phyloP scores from a whole-genome alignment of 1,284 basidiomycete species.

The Irpex sp. region DNA sequence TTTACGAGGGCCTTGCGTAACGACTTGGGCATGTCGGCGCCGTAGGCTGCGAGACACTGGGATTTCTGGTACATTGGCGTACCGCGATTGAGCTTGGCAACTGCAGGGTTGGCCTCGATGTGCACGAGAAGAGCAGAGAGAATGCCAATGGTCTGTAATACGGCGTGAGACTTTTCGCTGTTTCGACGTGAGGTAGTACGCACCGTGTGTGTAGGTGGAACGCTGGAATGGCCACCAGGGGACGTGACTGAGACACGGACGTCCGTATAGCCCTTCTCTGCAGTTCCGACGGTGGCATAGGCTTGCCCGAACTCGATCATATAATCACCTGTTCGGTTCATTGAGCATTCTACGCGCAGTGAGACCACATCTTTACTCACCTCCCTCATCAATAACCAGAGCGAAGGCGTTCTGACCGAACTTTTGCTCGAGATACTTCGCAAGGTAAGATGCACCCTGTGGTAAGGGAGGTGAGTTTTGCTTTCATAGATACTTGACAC shows the following conservation, averaged over 20 bases:
- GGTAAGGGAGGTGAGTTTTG: neutral
- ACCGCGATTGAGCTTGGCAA: conserved; percentile 34
- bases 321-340: conserved; percentile 29
- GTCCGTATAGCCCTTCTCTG: conserved; percentile 63
- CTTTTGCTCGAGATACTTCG: conserved; percentile 40
- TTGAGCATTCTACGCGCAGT: conserved; percentile 4
- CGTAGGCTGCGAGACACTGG: conserved; percentile 44
- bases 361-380: conserved; percentile 21
- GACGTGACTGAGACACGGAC: conserved; percentile 50
- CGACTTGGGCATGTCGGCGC: conserved; percentile 35
- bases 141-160: conserved; percentile 48
- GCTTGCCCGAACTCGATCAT: conserved; percentile 32
- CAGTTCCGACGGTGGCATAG: conserved; percentile 48
- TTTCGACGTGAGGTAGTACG: conserved; percentile 5
- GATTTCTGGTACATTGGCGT: conserved; percentile 41
- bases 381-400: conserved; percentile 52
- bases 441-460: conserved; percentile 49
- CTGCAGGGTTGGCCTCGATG: conserved; percentile 46
- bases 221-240: conserved; percentile 66
- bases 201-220: conserved; percentile 56
- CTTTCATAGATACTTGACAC: conserved; percentile 9
- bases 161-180: neutral
- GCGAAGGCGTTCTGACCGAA: conserved; percentile 54
- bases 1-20: conserved; percentile 35
- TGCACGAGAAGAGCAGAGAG: conserved; percentile 47